Conservation (phyloP, 495 filamentous ascomycete species). For the Lichina pygmaea region DNA sequence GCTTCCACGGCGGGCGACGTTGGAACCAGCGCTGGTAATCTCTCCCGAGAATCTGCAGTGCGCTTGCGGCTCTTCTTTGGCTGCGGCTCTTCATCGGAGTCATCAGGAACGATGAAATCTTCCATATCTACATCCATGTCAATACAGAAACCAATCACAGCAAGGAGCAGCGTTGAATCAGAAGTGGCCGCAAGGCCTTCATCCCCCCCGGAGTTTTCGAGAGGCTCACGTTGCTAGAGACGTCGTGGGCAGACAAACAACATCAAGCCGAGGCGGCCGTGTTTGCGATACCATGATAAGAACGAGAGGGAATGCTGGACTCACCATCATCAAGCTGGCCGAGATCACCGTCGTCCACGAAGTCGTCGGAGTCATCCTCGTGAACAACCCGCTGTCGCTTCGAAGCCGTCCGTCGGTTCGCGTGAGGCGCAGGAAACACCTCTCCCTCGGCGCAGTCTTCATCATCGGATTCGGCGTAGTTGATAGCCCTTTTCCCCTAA, state of each 20-base stretch:
- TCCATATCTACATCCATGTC: slow-evolving; percentile 30
- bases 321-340: slow-evolving; percentile 4
- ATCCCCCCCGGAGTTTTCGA: too few relatives aligned
- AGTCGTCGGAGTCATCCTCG: slow-evolving; percentile 11
- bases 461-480: slow-evolving; percentile 37
- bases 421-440: slow-evolving; percentile 10
- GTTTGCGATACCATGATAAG: background rate
- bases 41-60: slow-evolving; percentile 17
- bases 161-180: too few relatives aligned
- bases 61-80: slow-evolving; percentile 49
- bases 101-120: slow-evolving; percentile 62
- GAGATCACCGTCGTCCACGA: slow-evolving; percentile 20
- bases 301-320: background rate
- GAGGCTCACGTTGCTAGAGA: too few relatives aligned
- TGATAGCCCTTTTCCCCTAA: slow-evolving; percentile 25
- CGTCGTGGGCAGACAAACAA: too few relatives aligned
- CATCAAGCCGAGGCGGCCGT: too few relatives aligned
- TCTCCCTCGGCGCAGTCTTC: slow-evolving; percentile 34
- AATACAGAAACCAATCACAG: too few relatives aligned
- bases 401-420: background rate
- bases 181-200: too few relatives aligned
- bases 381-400: background rate
- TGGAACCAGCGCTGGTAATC: background rate
- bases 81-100: slow-evolving; percentile 47
- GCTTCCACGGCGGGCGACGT: slow-evolving; percentile 16